Percentiles rank a stretch among this genome's conserved stretches.
phyloP scores from a whole-genome alignment of 768 basidiomycete species.

The Ramaria rubella region DNA sequence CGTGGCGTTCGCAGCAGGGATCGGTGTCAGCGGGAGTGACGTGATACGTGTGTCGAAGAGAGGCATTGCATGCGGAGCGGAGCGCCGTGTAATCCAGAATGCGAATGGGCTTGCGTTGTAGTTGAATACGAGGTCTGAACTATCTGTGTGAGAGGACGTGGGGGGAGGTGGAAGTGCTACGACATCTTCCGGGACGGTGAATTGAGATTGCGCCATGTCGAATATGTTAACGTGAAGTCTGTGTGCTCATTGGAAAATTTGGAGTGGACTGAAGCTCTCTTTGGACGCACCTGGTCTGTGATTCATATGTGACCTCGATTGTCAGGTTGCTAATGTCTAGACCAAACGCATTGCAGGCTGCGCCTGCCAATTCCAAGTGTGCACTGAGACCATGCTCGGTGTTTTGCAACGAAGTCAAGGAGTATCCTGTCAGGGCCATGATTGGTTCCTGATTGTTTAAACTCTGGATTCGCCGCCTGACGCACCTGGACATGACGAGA shows the following conservation, averaged over 20 bases:
- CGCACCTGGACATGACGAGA: constrained; percentile 5
- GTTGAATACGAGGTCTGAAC: constrained; percentile 65
- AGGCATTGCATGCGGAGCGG: constrained; percentile 44
- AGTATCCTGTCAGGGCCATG: constrained; percentile 41
- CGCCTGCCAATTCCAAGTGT: constrained; percentile 45
- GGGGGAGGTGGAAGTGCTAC: constrained; percentile 33
- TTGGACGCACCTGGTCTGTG: constrained; percentile 39
- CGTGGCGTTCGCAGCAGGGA: constrained; percentile 43
- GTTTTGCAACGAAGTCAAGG: constrained; percentile 37
- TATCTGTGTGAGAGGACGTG: constrained; percentile 27
- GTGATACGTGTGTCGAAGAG: constrained; percentile 65
- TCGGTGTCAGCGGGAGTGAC: constrained; percentile 56
- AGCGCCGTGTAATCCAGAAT: constrained; percentile 73
- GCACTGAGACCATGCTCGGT: constrained; percentile 47
- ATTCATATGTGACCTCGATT: constrained; percentile 64
- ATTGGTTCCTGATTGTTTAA: neutral
- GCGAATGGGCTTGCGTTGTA: constrained; percentile 59
- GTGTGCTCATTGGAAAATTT: neutral
- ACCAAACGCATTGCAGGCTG: constrained; percentile 61
- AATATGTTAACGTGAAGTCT: constrained; percentile 66
- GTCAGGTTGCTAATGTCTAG: constrained; percentile 50
- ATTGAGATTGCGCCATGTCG: constrained; percentile 56
- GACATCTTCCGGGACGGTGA: constrained; percentile 53
- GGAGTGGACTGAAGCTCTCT: too few species aligned
- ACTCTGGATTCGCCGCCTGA: neutral